Percentiles rank a stretch among this genome's conserved stretches.
Evolutionary conservation across 2,329 filamentous ascomycete species (phyloP).

Genomic region (Hypoxylon sp.): DNA sequence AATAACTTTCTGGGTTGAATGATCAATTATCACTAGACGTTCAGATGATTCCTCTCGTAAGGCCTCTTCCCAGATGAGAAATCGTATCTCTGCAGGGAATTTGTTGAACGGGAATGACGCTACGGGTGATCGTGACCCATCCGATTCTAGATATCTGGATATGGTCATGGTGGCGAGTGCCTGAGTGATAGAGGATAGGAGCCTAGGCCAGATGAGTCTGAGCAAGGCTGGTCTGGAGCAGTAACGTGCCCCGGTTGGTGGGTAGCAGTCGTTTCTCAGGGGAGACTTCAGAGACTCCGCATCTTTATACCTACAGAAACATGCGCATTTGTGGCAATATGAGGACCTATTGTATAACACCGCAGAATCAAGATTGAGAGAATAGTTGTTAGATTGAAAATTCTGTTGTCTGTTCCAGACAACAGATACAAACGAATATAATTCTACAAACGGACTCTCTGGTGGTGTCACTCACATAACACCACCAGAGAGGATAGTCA

Average conservation of each 20-base stretch:
- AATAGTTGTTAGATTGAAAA: no score
- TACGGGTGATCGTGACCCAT: conserved; percentile 1
- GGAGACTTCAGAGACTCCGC: neutral
- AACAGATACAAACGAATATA: no score
- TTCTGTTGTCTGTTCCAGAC: no score
- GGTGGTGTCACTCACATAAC: no score
- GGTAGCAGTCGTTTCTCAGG: neutral
- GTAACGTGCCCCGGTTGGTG: neutral
- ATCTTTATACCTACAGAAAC: neutral
- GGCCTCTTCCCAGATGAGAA: conserved; percentile 17
- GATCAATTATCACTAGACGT: conserved; percentile 11
- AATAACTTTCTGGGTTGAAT: neutral
- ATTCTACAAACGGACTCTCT: no score
- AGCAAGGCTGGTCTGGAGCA: neutral
- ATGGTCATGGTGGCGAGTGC: neutral
- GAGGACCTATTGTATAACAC: no score
- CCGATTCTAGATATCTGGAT: neutral
- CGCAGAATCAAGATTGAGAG: no score
- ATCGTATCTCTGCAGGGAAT: conserved; percentile 9
- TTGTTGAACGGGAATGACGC: conserved; percentile 1
- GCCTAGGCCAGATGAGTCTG: neutral
- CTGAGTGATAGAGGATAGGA: neutral
- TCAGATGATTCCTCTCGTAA: conserved; percentile 8
- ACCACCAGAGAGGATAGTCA: no score
- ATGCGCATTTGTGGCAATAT: neutral